phyloP scores from a whole-genome alignment of 805 yeast species.

The Ogataea pini region DNA sequence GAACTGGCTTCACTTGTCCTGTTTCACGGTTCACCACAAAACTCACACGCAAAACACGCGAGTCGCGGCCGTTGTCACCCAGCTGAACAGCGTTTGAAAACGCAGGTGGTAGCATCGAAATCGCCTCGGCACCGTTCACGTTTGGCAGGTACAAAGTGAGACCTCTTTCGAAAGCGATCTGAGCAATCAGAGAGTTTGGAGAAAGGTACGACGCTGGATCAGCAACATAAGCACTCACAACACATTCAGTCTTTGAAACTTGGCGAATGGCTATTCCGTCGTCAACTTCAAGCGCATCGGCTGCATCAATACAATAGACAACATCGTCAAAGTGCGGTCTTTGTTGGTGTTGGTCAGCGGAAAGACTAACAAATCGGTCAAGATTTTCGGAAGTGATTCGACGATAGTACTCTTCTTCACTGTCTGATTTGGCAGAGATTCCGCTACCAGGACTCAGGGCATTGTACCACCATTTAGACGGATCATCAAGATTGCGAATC shows the following conservation, averaged over 20 bases:
- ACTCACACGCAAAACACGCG: conserved; percentile 48
- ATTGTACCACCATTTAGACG: conserved; percentile 50
- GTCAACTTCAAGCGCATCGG: conserved; percentile 84
- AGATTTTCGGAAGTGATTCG: conserved; percentile 26
- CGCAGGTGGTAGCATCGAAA: conserved; percentile 67
- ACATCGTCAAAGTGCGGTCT: conserved; percentile 46
- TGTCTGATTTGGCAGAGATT: conserved; percentile 43
- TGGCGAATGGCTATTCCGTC: conserved; percentile 75
- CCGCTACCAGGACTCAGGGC: conserved; percentile 46
- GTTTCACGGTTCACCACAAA: conserved; percentile 33
- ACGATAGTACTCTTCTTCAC: conserved; percentile 45
- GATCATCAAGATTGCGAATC: conserved; percentile 42
- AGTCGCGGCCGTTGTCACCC: conserved; percentile 49
- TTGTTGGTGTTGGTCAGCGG: conserved; percentile 15
- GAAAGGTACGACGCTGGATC: conserved; percentile 74
- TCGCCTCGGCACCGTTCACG: conserved; percentile 41
- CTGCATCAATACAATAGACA: conserved; percentile 83
- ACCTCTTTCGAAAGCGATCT: conserved; percentile 60
- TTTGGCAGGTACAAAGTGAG: conserved; percentile 71
- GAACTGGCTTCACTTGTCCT: conserved; percentile 13
- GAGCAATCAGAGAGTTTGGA: conserved; percentile 40
- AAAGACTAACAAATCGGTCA: conserved; percentile 17
- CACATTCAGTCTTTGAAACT: conserved; percentile 34
- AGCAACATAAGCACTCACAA: conserved; percentile 75
- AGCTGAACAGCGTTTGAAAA: conserved; percentile 45